These are phyloP conservation scores for Verticillium zaregamsianum DNA, from an alignment of 2,329 filamentous ascomycete genomes.

Conservation along the genomic window DNA sequence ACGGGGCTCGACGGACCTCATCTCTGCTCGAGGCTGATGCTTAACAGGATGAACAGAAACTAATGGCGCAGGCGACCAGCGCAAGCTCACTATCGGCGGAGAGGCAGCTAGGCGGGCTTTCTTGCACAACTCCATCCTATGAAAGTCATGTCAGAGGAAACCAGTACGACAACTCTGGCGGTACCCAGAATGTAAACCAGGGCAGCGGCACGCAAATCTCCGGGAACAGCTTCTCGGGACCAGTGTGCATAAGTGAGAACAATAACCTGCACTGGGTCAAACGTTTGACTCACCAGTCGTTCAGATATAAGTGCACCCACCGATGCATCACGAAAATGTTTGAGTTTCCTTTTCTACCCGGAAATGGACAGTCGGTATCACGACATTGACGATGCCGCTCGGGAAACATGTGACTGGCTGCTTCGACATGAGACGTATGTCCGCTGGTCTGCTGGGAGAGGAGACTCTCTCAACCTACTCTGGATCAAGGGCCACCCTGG, in stretches of 20 bases:
- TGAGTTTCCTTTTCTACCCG: slow-evolving; percentile 24
- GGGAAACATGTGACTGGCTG: slow-evolving; percentile 29
- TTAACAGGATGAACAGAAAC: neutral
- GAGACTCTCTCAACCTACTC: slow-evolving; percentile 19
- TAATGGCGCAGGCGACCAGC: no score
- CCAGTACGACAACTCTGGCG: no score
- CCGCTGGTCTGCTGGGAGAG: slow-evolving; percentile 15
- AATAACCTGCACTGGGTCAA: no score
- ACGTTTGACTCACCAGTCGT: neutral
- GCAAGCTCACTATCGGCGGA: no score
- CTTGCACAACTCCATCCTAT: no score
- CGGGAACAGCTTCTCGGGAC: no score
- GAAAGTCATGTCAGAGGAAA: no score
- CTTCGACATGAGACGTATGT: slow-evolving; percentile 16
- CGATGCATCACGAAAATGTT: slow-evolving; percentile 18
- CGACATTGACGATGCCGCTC: slow-evolving; percentile 16
- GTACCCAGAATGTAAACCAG: no score
- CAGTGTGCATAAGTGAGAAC: no score
- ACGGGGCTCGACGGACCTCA: neutral
- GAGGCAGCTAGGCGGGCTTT: no score
- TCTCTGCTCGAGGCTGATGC: neutral
- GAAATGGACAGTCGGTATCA: slow-evolving; percentile 20
- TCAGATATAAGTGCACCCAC: neutral
- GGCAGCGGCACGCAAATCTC: no score
- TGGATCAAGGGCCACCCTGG: slow-evolving; percentile 45